These are phyloP conservation scores for Dinochytrium kinnereticum DNA, from an alignment of 371 early-diverging fungal genomes.

Conservation along the genomic window DNA sequence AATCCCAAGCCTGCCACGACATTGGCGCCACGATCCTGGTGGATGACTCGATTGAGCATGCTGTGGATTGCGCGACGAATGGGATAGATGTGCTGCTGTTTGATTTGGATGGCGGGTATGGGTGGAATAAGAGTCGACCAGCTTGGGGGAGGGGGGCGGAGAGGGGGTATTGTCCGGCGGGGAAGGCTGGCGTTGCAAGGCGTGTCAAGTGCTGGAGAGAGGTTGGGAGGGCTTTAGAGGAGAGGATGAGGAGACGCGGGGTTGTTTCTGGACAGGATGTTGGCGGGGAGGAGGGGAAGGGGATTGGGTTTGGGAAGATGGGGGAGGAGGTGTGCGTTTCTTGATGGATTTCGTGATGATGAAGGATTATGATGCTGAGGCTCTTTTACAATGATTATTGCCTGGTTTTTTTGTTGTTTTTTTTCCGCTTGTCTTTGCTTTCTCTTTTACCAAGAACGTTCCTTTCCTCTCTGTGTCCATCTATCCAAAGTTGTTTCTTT, in stretches of 20 bases:
- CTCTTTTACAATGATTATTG: too few species aligned
- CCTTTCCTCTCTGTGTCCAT: too few species aligned
- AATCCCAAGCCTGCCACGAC: neutral
- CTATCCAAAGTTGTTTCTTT: neutral
- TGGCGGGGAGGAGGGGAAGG: neutral
- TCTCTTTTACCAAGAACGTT: too few species aligned
- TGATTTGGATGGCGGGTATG: neutral
- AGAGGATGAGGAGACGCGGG: neutral
- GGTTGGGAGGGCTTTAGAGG: neutral
- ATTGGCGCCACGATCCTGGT: slow-evolving; percentile 1
- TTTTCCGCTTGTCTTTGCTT: too few species aligned
- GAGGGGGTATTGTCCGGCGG: neutral
- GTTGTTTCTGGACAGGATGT: neutral
- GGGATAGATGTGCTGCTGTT: slow-evolving; percentile 5
- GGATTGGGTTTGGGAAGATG: neutral
- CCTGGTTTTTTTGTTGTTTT: too few species aligned
- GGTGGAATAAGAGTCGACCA: neutral
- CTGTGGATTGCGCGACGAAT: neutral
- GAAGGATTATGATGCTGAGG: too few species aligned
- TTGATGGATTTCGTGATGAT: too few species aligned
- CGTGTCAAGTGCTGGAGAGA: neutral
- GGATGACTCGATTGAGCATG: neutral
- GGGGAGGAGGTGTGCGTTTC: neutral
- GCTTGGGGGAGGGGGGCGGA: neutral
- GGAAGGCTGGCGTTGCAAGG: neutral